These are phyloP conservation scores for Venturia carpophila DNA, from an alignment of 2,329 filamentous ascomycete genomes.

Conservation along the genomic window DNA sequence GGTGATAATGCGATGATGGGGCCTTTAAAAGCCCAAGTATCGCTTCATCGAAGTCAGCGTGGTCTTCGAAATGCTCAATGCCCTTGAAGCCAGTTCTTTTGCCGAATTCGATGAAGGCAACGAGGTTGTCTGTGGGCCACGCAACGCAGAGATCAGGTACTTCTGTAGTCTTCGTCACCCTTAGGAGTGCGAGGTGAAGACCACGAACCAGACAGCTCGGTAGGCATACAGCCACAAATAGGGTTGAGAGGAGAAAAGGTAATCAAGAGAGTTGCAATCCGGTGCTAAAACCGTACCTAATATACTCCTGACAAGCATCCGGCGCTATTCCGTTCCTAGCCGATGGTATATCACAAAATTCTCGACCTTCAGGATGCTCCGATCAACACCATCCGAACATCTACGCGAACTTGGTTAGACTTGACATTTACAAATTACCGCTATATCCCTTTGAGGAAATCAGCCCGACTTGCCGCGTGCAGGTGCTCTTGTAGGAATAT, in stretches of 20 bases:
- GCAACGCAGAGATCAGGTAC: not conserved
- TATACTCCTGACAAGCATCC: not conserved
- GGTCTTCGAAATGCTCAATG: not conserved
- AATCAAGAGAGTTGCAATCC: not conserved
- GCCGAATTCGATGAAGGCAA: not conserved
- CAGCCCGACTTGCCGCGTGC: not conserved
- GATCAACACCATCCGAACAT: not conserved
- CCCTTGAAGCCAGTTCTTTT: not conserved
- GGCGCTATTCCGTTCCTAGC: conserved; percentile 2
- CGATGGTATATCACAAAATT: not conserved
- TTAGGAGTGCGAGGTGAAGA: too few species aligned
- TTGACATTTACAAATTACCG: not conserved
- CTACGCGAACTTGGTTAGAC: not conserved
- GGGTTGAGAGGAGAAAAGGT: not conserved
- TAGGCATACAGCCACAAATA: not conserved
- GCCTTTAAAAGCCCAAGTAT: not conserved
- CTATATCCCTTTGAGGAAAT: too few species aligned
- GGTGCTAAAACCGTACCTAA: not conserved
- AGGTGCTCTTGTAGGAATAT: not conserved
- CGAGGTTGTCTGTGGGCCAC: not conserved
- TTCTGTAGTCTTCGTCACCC: too few species aligned
- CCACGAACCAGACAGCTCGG: not conserved
- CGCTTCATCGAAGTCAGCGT: not conserved
- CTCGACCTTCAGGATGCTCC: not conserved
- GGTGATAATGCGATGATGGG: not conserved